Base-by-base conservation (phyloP, 2,329 filamentous ascomycete species). In the Aureobasidium sp. region DNA sequence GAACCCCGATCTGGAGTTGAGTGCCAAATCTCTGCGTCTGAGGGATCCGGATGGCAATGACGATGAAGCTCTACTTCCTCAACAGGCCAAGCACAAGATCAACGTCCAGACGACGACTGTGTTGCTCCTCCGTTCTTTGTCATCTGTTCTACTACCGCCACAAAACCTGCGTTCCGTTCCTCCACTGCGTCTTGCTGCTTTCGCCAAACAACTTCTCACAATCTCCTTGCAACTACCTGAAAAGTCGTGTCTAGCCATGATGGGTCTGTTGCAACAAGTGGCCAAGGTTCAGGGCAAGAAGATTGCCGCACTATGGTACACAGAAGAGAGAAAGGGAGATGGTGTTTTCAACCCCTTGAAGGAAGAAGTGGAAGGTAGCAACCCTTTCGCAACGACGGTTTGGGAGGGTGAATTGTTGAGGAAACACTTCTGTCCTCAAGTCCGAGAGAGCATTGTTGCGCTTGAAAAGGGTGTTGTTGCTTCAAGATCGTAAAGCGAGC, bases 31-130 rank as follows among this genome's bases (percentile, higher is more conserved):
- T n/a, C 29, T 61, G 19, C 60, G 60, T 6, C 23, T 61, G n/a
- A 37, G 42, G 4, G 60, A 61, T 29, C 60, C 60, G 4, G 29
- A 64, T 25, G 51, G 51, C 37, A 42, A 57, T 40, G 33, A 61
- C n/a, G 55, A 58, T 17, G 37, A 47, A 49, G n/a, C 38, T 17
- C 17, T 53, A 11, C 38, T 50, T 5, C 55, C 23, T 49, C 33
- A 62, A 75, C 75, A 58, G 25, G 55, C 55, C 2, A 58, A 47
- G 25, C 85, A 84, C 71, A 94, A 89, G 73, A 85, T 99, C 76
- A 97, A 99, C 75, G 85, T 96, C 60, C 89, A 95, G 69, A 99
- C 94, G 0, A 96, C 92, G 0, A 94, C 92, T 2, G 91, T 96
- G 19, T 85, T 99, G 27, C 84, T 99, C 57, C 82, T 97, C 63